Base-by-base conservation (phyloP, 164 flowering plant species). In the Stephania yunnanensis region DNA sequence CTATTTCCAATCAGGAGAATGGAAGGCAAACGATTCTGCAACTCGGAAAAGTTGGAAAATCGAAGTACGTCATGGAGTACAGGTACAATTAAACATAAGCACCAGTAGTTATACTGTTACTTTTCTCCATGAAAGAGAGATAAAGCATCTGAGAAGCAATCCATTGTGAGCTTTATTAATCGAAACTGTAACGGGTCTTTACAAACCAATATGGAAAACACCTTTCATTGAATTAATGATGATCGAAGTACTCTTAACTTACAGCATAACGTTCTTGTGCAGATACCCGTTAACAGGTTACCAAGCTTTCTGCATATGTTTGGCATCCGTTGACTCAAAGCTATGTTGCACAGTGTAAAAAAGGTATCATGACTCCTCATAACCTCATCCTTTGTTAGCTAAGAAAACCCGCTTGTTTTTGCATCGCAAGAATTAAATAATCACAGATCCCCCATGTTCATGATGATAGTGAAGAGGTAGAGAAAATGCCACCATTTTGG, bases 251-350 rank as follows among this genome's bases (percentile, higher is more conserved):
- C 3, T 36, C 42, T 36, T 36, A 36, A 36, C 42, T 36, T 36
- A 36, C 4, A 36, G 1, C 42, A 36, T 36, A 36, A 36, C 2
- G 4, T 36, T 55, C 25, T 70, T 53, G 15, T 84, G 85, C 96
- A 94, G 98, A 80, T 88, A 87, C 79, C 98, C 98, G 6, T 78
- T 95, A 78, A 91, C 98, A 4, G 97, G 93, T 36, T 93, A 88
- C 81, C 98, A 93, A 86, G 98, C 97, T 30, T 91, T 95, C 80
- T 86, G 91, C 84, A 90, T 93, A 69, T 91, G 98, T 76, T 85
- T 95, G 85, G 92, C 97, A 74, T 91, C 98, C 13, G 91, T 95
- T 12, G 98, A 95, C 79, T 86, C 97, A 29, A 95, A 95, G 86
- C 94, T 92, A 15, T 95, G 98, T 71, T 95, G 97, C 83, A 82